These are phyloP conservation scores for Galerina sulciceps DNA, from an alignment of 768 basidiomycete species.

Conservation along the genomic window DNA sequence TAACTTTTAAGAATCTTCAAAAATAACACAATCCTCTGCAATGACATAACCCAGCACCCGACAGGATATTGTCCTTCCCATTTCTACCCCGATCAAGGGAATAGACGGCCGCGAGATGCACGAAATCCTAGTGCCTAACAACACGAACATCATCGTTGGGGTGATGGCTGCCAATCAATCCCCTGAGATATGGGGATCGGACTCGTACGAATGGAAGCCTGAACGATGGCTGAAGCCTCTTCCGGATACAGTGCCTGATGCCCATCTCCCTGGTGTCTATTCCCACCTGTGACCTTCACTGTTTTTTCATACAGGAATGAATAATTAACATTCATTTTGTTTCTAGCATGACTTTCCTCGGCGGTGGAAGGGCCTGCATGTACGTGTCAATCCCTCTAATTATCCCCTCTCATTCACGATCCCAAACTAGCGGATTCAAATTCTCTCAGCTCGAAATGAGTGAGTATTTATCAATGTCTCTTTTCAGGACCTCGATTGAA, in stretches of 20 bases:
- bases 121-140: conserved; percentile 44
- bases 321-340: background rate
- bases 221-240: conserved; percentile 25
- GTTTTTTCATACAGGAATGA: background rate
- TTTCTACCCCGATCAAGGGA: conserved; percentile 38
- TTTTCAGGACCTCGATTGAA: background rate
- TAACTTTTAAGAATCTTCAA: background rate
- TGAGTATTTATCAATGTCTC: conserved; percentile 19
- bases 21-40: background rate
- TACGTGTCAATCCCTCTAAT: background rate
- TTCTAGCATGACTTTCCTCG: conserved; percentile 26
- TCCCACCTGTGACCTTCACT: conserved; percentile 13
- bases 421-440: conserved; percentile 38
- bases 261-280: conserved; percentile 19
- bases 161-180: conserved; percentile 36
- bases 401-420: too few species aligned
- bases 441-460: conserved; percentile 50
- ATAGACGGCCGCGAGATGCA: conserved; percentile 37
- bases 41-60: background rate
- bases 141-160: conserved; percentile 43
- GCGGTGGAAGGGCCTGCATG: conserved; percentile 27
- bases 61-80: background rate
- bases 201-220: conserved; percentile 24
- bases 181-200: conserved; percentile 39
- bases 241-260: conserved; percentile 15